These are phyloP conservation scores for Xylaria sp. DNA, from an alignment of 2,329 filamentous ascomycete species.

Conservation along the genomic window DNA sequence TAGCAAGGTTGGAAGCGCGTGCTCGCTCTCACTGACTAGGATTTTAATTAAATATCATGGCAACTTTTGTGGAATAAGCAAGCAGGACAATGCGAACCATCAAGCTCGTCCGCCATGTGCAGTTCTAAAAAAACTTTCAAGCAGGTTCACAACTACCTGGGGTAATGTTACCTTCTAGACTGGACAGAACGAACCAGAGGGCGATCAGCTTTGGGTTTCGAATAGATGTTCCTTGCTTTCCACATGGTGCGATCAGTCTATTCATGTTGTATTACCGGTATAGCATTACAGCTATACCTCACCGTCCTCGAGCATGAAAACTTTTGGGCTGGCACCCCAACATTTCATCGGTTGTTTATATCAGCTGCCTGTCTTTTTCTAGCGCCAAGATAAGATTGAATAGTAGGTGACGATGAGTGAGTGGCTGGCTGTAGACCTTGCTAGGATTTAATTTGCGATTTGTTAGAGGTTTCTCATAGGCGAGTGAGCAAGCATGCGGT, in stretches of 20 bases:
- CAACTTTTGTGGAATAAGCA: slow-evolving; percentile 22
- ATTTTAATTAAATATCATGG: background rate
- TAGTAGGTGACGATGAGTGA: background rate
- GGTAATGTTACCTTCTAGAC: background rate
- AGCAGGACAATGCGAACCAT: slow-evolving; percentile 5
- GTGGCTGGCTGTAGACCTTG: slow-evolving; percentile 1
- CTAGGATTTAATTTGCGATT: background rate
- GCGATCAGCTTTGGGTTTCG: background rate
- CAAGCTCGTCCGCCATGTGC: background rate
- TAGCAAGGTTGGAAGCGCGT: slow-evolving; percentile 15
- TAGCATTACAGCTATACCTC: background rate
- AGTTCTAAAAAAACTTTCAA: too few species aligned
- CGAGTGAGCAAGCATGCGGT: background rate
- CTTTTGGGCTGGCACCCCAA: background rate
- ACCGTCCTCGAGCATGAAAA: background rate
- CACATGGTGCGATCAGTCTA: slow-evolving; percentile 10
- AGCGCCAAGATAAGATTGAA: background rate
- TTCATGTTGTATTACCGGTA: background rate
- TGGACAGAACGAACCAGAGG: background rate
- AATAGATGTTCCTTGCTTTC: slow-evolving; percentile 5
- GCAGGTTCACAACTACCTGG: background rate
- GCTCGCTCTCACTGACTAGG: background rate
- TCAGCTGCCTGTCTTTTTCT: background rate
- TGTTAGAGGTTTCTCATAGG: background rate
- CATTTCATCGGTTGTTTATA: background rate